phyloP scores from a whole-genome alignment of 805 yeast species.

The Starmerella davenportii region DNA sequence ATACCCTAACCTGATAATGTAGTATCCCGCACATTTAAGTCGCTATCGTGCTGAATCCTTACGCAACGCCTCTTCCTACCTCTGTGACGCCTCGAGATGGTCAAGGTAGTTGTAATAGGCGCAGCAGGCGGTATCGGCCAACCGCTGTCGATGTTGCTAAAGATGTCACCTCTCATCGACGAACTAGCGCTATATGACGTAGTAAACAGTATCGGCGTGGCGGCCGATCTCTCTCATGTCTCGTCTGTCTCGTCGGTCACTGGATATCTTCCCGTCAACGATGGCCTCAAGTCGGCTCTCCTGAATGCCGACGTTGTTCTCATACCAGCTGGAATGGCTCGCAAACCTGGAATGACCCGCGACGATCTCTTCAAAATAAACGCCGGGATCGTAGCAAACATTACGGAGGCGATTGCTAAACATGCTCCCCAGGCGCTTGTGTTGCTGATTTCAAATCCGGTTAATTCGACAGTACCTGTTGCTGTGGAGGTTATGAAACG shows the following conservation, averaged over 20 bases:
- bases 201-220: conserved; percentile 70
- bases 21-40: too few species aligned
- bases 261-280: conserved; percentile 42
- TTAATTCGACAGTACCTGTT: conserved; percentile 82
- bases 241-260: conserved; percentile 45
- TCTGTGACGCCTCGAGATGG: too few species aligned
- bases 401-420: conserved; percentile 59
- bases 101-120: conserved; percentile 72
- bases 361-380: conserved; percentile 74
- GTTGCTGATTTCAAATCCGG: conserved; percentile 79
- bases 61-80: too few species aligned
- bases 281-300: conserved; percentile 51
- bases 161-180: conserved; percentile 43
- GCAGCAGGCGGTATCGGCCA: conserved; percentile 85
- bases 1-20: too few species aligned
- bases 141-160: conserved; percentile 67
- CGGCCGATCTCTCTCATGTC: conserved; percentile 74
- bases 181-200: conserved; percentile 71
- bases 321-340: conserved; percentile 83
- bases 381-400: conserved; percentile 57
- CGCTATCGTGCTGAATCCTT: too few species aligned
- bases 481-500: conserved; percentile 62
- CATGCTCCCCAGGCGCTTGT: conserved; percentile 58
- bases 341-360: conserved; percentile 90
- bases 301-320: conserved; percentile 69